A percentile compares a stretch with the other conserved stretches of the same genome.
Evolutionary conservation across 192 early-diverging fungal species (phyloP).

Genomic region (Coemansia aciculifera): DNA sequence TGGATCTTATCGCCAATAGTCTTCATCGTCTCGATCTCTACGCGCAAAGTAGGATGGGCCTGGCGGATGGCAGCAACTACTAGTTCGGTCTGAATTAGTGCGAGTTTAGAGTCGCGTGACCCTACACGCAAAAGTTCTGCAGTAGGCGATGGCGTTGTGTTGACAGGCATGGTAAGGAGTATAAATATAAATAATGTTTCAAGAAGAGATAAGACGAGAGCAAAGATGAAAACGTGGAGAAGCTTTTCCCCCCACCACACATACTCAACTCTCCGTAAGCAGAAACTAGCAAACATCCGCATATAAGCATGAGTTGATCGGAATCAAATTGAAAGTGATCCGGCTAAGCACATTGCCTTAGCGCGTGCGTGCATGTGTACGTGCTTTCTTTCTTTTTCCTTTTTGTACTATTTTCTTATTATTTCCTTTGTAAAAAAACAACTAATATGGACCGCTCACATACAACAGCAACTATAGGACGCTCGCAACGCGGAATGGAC

Average conservation of each 20-base stretch:
- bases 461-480: conserved; percentile 45
- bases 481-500: conserved; percentile 40
- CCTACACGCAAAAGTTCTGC: conserved; percentile 58
- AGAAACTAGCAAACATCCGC: not conserved
- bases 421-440: not conserved
- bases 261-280: not conserved
- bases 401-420: not conserved
- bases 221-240: not conserved
- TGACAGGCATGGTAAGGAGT: not conserved
- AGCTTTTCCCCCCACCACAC: not conserved
- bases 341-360: not conserved
- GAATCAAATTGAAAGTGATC: not conserved
- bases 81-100: conserved; percentile 81
- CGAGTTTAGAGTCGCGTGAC: conserved; percentile 84
- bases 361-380: not conserved
- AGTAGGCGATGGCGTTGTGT: not conserved
- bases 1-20: conserved; percentile 82
- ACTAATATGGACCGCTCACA: conserved; percentile 37
- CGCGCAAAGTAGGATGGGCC: conserved; percentile 46
- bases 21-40: conserved; percentile 63
- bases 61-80: conserved; percentile 61
- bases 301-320: not conserved
- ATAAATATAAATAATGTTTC: not conserved
- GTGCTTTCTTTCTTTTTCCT: not conserved
- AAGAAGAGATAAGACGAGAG: not conserved